These are phyloP conservation scores for Arthrobotrys entomopaga DNA, from an alignment of 2,329 filamentous ascomycete species.

Conservation along the genomic window DNA sequence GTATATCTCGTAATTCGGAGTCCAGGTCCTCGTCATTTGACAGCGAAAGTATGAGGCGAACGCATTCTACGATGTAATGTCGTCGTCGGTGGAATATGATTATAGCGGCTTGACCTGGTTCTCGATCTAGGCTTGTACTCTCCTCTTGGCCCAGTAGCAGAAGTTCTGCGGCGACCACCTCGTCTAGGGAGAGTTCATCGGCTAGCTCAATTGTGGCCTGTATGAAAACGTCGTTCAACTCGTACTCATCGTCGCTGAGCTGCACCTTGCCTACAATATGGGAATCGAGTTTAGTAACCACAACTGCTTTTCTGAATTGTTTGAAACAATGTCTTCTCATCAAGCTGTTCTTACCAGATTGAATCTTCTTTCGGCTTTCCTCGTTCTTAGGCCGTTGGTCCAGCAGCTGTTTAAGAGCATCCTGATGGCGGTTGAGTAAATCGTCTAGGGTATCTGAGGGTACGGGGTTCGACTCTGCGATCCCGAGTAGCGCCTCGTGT, in stretches of 20 bases:
- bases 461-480: conserved; percentile 72
- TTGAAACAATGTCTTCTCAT: conserved; percentile 13
- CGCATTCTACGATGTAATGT: conserved; percentile 81
- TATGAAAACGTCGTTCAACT: conserved; percentile 86
- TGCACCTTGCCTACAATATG: conserved; percentile 74
- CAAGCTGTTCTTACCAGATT: conserved; percentile 69
- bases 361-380: conserved; percentile 76
- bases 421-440: conserved; percentile 42
- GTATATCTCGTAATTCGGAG: conserved; percentile 67
- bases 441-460: conserved; percentile 41
- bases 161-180: conserved; percentile 81
- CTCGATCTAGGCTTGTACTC: conserved; percentile 74
- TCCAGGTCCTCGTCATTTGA: conserved; percentile 70
- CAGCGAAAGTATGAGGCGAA: conserved; percentile 79
- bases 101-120: conserved; percentile 79
- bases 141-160: conserved; percentile 79
- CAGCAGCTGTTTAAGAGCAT: conserved; percentile 41
- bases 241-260: conserved; percentile 77
- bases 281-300: conserved; percentile 13
- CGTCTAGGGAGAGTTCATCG: conserved; percentile 89
- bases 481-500: conserved; percentile 82
- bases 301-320: background rate
- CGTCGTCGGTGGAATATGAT: conserved; percentile 89
- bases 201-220: conserved; percentile 82
- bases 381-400: conserved; percentile 70